Evolutionary conservation across 768 basidiomycete species (phyloP).

Genomic region (Leccinum subtestaceum): DNA sequence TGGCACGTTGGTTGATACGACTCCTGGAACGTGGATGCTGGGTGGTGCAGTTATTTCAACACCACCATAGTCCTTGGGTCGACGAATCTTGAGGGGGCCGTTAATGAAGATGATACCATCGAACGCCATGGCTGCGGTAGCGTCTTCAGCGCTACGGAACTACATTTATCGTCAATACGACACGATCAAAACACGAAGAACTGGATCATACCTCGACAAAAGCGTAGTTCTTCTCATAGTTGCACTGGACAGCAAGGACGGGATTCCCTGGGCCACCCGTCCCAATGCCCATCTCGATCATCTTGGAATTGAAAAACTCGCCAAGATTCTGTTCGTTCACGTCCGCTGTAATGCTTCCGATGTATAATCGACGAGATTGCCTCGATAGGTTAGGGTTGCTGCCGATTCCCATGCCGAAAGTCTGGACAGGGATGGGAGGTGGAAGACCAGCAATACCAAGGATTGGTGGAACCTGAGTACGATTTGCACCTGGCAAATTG

Average conservation of each 20-base stretch:
- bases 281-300: conserved; percentile 88
- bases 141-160: conserved; percentile 98
- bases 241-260: conserved; percentile 91
- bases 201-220: conserved; percentile 81
- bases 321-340: conserved; percentile 91
- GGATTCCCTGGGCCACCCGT: conserved; percentile 85
- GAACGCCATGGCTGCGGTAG: conserved; percentile 94
- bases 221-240: conserved; percentile 98
- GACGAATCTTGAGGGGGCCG: conserved; percentile 93
- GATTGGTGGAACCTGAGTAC: conserved; percentile 83
- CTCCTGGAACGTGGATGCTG: conserved; percentile 84
- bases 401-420: conserved; percentile 83
- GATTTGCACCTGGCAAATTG: conserved; percentile 93
- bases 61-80: conserved; percentile 96
- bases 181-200: background rate
- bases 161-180: conserved; percentile 34
- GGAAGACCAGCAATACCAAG: conserved; percentile 79
- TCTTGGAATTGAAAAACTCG: conserved; percentile 94
- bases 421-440: conserved; percentile 79
- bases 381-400: conserved; percentile 87
- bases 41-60: conserved; percentile 57
- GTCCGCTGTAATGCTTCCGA: conserved; percentile 93
- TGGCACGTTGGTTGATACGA: conserved; percentile 94
- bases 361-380: conserved; percentile 93
- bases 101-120: conserved; percentile 97